Evolutionary conservation across 345 rosid species (phyloP), one percentile per base, ranked within the genome.

Genomic region (Eucalyptus curtisii): DNA sequence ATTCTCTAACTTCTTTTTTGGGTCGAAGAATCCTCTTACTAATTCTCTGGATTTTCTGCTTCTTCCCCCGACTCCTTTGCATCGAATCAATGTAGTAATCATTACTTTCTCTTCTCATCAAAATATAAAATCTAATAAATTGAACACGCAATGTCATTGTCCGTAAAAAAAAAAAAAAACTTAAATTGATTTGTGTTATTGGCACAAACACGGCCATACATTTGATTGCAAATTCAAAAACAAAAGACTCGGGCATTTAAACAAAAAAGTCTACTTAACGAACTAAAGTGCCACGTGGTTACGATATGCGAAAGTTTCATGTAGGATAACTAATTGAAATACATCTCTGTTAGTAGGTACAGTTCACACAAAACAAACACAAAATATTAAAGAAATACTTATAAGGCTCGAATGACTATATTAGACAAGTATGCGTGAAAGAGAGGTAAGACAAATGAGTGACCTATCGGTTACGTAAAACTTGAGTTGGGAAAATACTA

Each of bases 251-350:
- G 1, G 3, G 15, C 7, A 4, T 40, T 76, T 3, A 13, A 24
- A 20, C 5, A 0, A 2, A 25, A 20, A 76, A 20, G 15, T 37
- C 47, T 40, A 20, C 3, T 2, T 7, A 20, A 2, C 2, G 1
- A 20, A 6, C 2, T 24, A 12, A 40, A 76, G 84, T 40, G 84
- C 15, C 16, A 40, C 1, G 3, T 20, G 84, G 3, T 40, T 42
- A 40, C 3, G 1, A 76, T 8, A 7, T 1, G 10, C 0, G 3
- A 64, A 64, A 8, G 4, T 10, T 64, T 33, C 19, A n/a, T n/a
- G 20, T 6, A 7, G 30, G 27, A 20, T 76, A 20, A 76, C 47
- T 20, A 40, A 40, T 76, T 20, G 13, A 37, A 44, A 20, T 76
- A 12, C 1, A 10, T 22, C 5, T 76, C 4, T 10, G 30, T 37